A percentile compares a stretch with the other conserved stretches of the same genome.
These are phyloP conservation scores for Zea luxurians DNA, from an alignment of 176 grass and related monocot species.

Conservation along the genomic window DNA sequence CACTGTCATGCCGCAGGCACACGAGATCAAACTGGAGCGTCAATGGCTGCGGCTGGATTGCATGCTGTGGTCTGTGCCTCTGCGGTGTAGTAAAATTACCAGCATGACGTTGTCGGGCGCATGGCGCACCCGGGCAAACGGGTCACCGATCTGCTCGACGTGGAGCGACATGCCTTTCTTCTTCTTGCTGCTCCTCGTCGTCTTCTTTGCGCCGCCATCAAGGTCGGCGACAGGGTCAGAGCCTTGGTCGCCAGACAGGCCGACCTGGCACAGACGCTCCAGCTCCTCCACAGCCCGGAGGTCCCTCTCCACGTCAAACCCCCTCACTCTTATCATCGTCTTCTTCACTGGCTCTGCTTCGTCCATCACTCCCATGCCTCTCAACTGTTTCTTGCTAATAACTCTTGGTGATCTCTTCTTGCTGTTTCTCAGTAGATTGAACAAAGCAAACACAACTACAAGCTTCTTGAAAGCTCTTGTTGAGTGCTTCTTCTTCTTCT, in stretches of 20 bases:
- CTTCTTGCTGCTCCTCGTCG: conserved; percentile 24
- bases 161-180: conserved; percentile 53
- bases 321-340: conserved; percentile 53
- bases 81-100: conserved; percentile 39
- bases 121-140: conserved; percentile 62
- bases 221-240: background rate
- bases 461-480: conserved; percentile 26
- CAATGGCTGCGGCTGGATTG: conserved; percentile 5
- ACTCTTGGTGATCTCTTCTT: background rate
- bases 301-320: conserved; percentile 64
- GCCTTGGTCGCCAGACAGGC: conserved; percentile 38
- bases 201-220: conserved; percentile 22
- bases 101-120: conserved; percentile 64
- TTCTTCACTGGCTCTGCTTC: conserved; percentile 19
- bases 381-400: background rate
- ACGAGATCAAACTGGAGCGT: conserved; percentile 9
- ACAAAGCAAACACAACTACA: background rate
- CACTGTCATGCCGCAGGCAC: background rate
- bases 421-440: background rate
- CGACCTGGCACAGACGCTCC: conserved; percentile 61
- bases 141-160: conserved; percentile 65
- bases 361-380: conserved; percentile 11
- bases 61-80: background rate
- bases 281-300: conserved; percentile 55
- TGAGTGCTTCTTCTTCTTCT: conserved; percentile 33